A percentile compares a stretch with the other conserved stretches of the same genome.
Conservation (phyloP, 306 rosid genomes). For the Lotus japonicus region DNA sequence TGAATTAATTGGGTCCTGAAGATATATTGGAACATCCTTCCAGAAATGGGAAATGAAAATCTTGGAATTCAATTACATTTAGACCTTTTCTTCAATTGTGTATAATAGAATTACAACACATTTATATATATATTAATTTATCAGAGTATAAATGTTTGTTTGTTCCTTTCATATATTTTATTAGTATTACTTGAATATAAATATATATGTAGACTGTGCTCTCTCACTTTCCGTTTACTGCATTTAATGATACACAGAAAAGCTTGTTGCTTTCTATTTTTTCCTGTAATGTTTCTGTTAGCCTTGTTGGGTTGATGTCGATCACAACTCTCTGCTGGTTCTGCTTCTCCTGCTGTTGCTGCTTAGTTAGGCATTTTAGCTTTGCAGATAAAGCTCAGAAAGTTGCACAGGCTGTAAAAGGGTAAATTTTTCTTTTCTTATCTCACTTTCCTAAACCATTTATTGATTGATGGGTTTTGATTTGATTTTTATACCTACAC, state of each 20-base stretch:
- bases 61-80: constrained; percentile 11
- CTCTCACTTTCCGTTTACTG: constrained; percentile 27
- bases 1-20: constrained; percentile 29
- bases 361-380: constrained; percentile 55
- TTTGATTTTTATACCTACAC: no score
- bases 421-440: constrained; percentile 27
- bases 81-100: constrained; percentile 36
- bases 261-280: constrained; percentile 29
- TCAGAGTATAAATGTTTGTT: neutral
- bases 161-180: constrained; percentile 6
- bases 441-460: neutral
- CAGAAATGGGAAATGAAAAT: constrained; percentile 12
- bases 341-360: constrained; percentile 38
- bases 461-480: neutral
- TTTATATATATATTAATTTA: neutral
- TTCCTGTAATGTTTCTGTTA: constrained; percentile 35
- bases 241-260: constrained; percentile 37
- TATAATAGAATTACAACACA: constrained; percentile 38
- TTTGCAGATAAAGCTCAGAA: constrained; percentile 62
- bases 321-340: constrained; percentile 21
- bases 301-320: constrained; percentile 41
- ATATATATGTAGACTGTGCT: neutral
- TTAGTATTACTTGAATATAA: neutral
- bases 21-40: constrained; percentile 13
- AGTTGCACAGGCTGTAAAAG: constrained; percentile 42